A percentile compares a stretch with the other conserved stretches of the same genome.
Conservation (phyloP, 805 yeast species). For the Monosporozyma unispora region DNA sequence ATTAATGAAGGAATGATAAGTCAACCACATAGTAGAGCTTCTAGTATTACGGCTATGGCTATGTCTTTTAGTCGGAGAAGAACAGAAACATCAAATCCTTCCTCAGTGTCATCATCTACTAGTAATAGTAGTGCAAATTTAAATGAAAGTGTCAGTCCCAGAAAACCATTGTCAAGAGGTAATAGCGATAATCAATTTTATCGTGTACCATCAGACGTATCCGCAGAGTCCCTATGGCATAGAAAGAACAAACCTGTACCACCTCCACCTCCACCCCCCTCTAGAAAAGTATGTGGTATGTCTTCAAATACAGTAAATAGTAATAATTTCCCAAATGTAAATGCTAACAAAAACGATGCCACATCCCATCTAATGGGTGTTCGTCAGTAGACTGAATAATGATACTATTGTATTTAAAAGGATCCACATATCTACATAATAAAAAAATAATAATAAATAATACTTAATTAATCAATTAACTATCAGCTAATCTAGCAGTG, state of each 20-base stretch:
- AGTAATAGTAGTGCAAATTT: not conserved
- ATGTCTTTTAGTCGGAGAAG: conserved; percentile 8
- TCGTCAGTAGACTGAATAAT: not conserved
- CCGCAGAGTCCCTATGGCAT: conserved; percentile 31
- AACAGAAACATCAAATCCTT: conserved; percentile 1
- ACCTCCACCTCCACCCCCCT: conserved; percentile 34
- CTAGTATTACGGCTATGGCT: conserved; percentile 17
- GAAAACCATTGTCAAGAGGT: not conserved
- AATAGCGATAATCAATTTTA: not conserved
- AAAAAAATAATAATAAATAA: too few species aligned
- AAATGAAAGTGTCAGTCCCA: not conserved
- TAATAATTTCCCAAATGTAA: not conserved
- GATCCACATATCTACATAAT: too few species aligned
- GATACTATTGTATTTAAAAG: too few species aligned
- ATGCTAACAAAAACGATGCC: conserved; percentile 1
- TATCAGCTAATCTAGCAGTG: conserved; percentile 5
- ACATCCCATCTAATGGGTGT: conserved; percentile 5
- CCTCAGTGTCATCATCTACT: not conserved
- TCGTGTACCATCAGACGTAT: conserved; percentile 11
- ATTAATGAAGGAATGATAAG: not conserved
- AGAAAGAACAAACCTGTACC: conserved; percentile 23
- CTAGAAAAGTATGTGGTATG: conserved; percentile 19
- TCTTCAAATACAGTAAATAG: not conserved
- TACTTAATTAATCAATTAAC: not conserved
- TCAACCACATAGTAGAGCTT: conserved; percentile 14